Evolutionary conservation across 2,329 filamentous ascomycete genomes (phyloP), one percentile per base, ranked within the genome.

Genomic region (Ramularia collo-cygni): DNA sequence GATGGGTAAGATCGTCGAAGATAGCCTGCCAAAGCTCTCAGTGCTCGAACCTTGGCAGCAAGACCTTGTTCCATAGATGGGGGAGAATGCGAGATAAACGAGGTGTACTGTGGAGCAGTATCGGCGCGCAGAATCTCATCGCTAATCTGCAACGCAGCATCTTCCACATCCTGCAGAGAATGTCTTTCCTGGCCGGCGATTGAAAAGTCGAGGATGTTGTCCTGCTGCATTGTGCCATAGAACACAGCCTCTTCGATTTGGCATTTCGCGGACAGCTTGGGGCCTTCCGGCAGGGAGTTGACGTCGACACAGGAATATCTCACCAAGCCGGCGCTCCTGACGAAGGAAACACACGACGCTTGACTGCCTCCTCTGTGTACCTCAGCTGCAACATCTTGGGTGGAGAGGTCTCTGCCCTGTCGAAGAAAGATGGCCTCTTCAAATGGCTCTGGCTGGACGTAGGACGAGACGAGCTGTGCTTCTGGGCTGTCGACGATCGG

Each of bases 241-340:
- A 95, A 96, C 1, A 96, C 84, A 2, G 89, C 89, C 65, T 98
- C 89, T 58, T 95, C 87, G 28, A 98, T 74, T 64, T 92, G 95
- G 64, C 80, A 85, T 64, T 87, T 92, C 5, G 86, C 84, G 1
- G 85, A 89, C 12, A 94, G 76, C 50, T 66, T 67, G 8, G 52
- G 47, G 17, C 57, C 59, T 34, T 57, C 81, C 14, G 76, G 69
- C 3, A 47, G n/a, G 13, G 26, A 38, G 13, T 81, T 77, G 9
- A 76, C 80, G 4, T 76, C 76, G 17, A 82, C 68, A 10, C 68
- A 66, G 36, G 66, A 65, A 28, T 79, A 60, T 37, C 76, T 70
- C 35, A 80, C 59, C n/a, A 79, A 59, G 9, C 78, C 78, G 52
- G 71, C 74, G 26, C 71, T 70, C 47, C 73, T 68, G 40, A 79